phyloP scores from a whole-genome alignment of 106 monocot species.

The Platanthera zijinensis region DNA sequence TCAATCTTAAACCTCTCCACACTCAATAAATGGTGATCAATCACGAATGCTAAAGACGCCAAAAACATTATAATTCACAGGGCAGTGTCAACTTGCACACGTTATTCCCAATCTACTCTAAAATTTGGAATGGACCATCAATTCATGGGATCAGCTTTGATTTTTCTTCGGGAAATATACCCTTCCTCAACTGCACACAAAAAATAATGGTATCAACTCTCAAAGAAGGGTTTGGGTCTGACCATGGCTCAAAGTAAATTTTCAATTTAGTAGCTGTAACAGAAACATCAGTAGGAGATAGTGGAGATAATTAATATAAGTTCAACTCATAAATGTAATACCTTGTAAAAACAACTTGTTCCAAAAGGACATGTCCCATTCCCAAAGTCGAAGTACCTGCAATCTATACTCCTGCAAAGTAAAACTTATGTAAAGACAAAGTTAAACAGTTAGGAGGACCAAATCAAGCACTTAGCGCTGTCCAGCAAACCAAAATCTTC shows the following conservation, averaged over 20 bases:
- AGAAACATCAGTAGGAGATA: neutral
- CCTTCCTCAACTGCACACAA: too few relatives aligned
- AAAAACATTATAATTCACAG: neutral
- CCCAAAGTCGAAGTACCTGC: conserved; percentile 93
- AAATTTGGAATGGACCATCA: too few relatives aligned
- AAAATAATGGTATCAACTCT: neutral
- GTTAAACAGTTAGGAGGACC: neutral
- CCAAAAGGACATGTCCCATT: conserved; percentile 89
- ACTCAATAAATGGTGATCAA: too few relatives aligned
- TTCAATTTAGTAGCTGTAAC: neutral
- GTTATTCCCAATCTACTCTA: neutral
- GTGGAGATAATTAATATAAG: neutral
- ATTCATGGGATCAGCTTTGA: too few relatives aligned
- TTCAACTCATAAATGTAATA: conserved; percentile 25
- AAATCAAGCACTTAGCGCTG: neutral
- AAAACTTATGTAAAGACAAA: neutral
- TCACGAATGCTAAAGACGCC: neutral
- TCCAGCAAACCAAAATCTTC: neutral
- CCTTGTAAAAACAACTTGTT: conserved; percentile 94
- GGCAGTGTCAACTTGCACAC: neutral
- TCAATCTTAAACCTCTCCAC: too few relatives aligned
- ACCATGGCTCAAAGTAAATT: neutral
- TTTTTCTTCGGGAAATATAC: too few relatives aligned
- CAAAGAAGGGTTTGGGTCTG: neutral
- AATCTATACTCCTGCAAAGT: conserved; percentile 80